Percentiles rank a stretch among this genome's conserved stretches.
phyloP scores from a whole-genome alignment of 805 yeast species.

The Starmerella geochares region DNA sequence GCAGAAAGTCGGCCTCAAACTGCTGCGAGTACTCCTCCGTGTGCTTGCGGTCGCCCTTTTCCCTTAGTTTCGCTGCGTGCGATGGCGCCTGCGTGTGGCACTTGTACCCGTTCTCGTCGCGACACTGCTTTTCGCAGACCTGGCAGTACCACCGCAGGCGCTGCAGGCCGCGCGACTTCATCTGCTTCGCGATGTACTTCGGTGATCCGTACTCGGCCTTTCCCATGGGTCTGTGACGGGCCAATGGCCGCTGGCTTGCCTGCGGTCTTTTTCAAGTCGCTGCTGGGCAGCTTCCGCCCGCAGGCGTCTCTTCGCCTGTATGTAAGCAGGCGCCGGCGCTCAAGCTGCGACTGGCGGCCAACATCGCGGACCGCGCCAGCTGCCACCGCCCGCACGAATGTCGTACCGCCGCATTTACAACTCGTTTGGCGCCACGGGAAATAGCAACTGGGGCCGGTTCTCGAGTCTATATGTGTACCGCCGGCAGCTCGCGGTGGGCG shows the following conservation, averaged over 20 bases:
- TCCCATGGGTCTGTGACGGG: conserved; percentile 34
- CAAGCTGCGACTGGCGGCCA: not conserved
- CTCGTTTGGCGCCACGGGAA: conserved; percentile 29
- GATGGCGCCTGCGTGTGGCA: conserved; percentile 78
- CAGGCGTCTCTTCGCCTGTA: too few species aligned
- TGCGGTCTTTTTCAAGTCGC: too few species aligned
- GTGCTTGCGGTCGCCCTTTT: conserved; percentile 35
- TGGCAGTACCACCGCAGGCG: conserved; percentile 80
- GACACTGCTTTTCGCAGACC: conserved; percentile 81
- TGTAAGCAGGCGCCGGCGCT: not conserved
- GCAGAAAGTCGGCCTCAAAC: conserved; percentile 57
- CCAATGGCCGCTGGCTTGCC: not conserved
- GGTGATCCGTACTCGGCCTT: conserved; percentile 52
- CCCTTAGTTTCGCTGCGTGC: conserved; percentile 52
- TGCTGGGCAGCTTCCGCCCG: too few species aligned
- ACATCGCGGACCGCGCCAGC: too few species aligned
- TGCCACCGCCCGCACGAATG: not conserved
- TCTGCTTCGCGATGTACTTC: conserved; percentile 60
- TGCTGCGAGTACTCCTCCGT: conserved; percentile 49
- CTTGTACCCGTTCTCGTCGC: conserved; percentile 92
- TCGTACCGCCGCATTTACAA: conserved; percentile 14
- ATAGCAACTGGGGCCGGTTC: conserved; percentile 13
- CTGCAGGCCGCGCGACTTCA: conserved; percentile 78
- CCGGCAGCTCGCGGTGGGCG: conserved; percentile 24
- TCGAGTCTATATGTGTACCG: conserved; percentile 12